Percentiles rank a stretch among this genome's conserved stretches.
These are phyloP conservation scores for Lecanicillium sp. DNA, from an alignment of 2,329 filamentous ascomycete species.

Conservation along the genomic window DNA sequence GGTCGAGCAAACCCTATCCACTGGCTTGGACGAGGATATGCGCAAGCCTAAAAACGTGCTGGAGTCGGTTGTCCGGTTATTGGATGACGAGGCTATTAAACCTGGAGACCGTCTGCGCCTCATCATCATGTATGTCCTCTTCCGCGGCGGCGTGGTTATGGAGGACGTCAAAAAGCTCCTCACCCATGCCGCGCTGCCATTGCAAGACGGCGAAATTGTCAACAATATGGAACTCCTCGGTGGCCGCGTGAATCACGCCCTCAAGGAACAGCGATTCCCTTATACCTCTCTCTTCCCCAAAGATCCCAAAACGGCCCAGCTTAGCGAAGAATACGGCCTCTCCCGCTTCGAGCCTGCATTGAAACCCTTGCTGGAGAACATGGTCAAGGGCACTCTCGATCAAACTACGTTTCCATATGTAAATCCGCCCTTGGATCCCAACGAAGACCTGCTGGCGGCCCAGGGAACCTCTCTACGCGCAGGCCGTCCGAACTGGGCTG, in stretches of 20 bases:
- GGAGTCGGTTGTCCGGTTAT: conserved; percentile 74
- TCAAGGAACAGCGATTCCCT: conserved; percentile 70
- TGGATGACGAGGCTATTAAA: conserved; percentile 73
- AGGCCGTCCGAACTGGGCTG: conserved; percentile 93
- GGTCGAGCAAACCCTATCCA: conserved; percentile 84
- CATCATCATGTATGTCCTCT: conserved; percentile 78
- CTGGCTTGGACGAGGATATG: conserved; percentile 86
- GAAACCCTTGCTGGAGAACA: conserved; percentile 73
- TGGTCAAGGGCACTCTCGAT: conserved; percentile 61
- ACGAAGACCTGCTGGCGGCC: conserved; percentile 47
- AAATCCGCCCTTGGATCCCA: conserved; percentile 58
- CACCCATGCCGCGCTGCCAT: conserved; percentile 71
- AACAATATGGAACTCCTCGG: conserved; percentile 77
- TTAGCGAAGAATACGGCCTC: conserved; percentile 73
- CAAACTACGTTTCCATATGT: conserved; percentile 62
- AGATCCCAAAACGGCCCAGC: conserved; percentile 47
- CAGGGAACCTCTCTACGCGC: conserved; percentile 73
- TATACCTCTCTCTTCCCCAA: conserved; percentile 63
- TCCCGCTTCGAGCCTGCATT: conserved; percentile 78
- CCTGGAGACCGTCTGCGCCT: conserved; percentile 74
- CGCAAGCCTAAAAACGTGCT: conserved; percentile 85
- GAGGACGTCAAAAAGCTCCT: conserved; percentile 82
- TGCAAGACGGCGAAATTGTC: conserved; percentile 64
- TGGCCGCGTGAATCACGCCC: conserved; percentile 55
- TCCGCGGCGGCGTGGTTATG: conserved; percentile 73